Base-by-base conservation (phyloP, 2,329 filamentous ascomycete species). In the Exophiala sp. region DNA sequence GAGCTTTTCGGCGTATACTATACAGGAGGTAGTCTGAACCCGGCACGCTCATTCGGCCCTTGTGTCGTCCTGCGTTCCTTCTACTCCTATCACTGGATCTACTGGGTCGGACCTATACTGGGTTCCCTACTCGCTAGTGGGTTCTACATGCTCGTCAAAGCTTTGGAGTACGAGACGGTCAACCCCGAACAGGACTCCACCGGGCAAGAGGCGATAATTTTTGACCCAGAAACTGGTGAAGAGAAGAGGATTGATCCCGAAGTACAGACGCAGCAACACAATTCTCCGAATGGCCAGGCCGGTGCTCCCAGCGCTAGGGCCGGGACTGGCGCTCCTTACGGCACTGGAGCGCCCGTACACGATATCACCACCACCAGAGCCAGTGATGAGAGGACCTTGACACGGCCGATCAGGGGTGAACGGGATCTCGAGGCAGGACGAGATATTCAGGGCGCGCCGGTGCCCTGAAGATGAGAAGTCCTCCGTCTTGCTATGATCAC, bases 1-100 rank as follows among this genome's bases (percentile, higher is more conserved):
- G 75, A 82, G 52, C 57, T 82, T 43, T 68, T 75, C 3, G 73
- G 74, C 18, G 71, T 74, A 42, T 75, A 71, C 50, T 77, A 68
- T 59, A 77, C 75, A 12, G 75, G 75, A 29, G 73, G 69, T 34
- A 74, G 72, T n/a, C 65, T 77, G 3, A 77, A 77, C 51, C 75
- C 75, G 1, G 73, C 74, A 14, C 72, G 75, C 14, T 74, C 72
- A 1, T 71, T 77, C 5, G 75, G 74, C 5, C 75, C 75, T 0
- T 70, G 72, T 46, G 70, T 76, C 6, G 71, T 76, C 59, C 69
- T 69, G 51, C 70, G 71, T 32, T 67, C 65, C 10, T 77, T 77
- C 64, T 67, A 71, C 2, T 68, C 69, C 18, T 75, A 77, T 48
- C 73, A 76, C 48, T 77, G 74, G 75, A 77, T 77, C 53, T 77